Evolutionary conservation across 805 yeast genomes (phyloP).

Genomic region (Saturnispora hagleri): DNA sequence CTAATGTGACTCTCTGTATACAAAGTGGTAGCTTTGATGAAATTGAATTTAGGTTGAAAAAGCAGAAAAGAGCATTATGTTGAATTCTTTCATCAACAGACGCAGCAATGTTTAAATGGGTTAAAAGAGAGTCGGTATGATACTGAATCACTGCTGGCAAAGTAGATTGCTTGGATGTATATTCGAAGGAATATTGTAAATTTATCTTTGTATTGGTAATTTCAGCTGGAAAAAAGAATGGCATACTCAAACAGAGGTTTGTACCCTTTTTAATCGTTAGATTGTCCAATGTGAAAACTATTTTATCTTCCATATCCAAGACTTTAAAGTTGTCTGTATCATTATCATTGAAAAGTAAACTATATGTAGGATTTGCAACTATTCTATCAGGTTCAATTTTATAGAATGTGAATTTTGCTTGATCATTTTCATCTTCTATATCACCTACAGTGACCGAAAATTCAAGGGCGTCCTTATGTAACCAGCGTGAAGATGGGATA

Average conservation of each 20-base stretch:
- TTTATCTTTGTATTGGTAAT: conserved; percentile 25
- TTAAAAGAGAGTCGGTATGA: conserved; percentile 33
- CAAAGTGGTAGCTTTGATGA: conserved; percentile 44
- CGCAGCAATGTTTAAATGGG: conserved; percentile 54
- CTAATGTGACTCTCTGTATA: conserved; percentile 32
- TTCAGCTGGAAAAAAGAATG: conserved; percentile 29
- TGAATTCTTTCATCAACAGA: conserved; percentile 76
- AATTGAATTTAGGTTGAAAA: conserved; percentile 60
- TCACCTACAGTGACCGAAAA: conserved; percentile 17
- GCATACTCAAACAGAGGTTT: conserved; percentile 16
- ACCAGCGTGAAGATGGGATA: conserved; percentile 18
- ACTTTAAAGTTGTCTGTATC: conserved; percentile 12
- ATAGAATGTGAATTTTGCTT: conserved; percentile 15
- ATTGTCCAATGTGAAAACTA: conserved; percentile 13
- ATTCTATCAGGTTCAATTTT: conserved; percentile 25
- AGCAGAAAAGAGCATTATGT: conserved; percentile 33
- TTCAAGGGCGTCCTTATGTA: conserved; percentile 23
- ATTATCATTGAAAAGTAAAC: conserved; percentile 3
- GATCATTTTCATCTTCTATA: conserved; percentile 8
- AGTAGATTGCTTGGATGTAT: background rate
- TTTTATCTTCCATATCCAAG: conserved; percentile 9
- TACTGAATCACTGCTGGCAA: conserved; percentile 13
- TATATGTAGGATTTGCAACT: conserved; percentile 14
- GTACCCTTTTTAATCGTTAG: conserved; percentile 7
- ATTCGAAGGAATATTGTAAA: conserved; percentile 16